Percentiles rank a stretch among this genome's conserved stretches.
Evolutionary conservation across 73 alveolate species (phyloP).

Genomic region (Paramecium biaurelia): DNA sequence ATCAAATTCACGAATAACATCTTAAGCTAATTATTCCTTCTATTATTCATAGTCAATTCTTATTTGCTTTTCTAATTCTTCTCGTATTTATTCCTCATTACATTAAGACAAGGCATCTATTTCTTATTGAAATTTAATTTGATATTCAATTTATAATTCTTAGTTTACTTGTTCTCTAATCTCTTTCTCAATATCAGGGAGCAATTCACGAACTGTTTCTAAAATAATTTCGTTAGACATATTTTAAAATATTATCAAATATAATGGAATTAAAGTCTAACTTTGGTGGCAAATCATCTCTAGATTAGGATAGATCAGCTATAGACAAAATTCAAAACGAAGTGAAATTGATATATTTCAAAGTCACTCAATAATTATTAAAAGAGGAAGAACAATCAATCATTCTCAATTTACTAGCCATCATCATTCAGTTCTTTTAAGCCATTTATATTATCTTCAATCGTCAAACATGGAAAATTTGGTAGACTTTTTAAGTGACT

Average conservation of each 20-base stretch:
- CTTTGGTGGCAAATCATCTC: constrained; percentile 13
- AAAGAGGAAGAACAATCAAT: constrained; percentile 33
- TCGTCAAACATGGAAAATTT: not conserved
- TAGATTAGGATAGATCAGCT: not conserved
- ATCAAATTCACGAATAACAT: constrained; percentile 11
- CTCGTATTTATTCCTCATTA: not conserved
- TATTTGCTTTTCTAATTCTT: not conserved
- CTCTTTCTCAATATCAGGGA: constrained; percentile 11
- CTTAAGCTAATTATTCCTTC: not conserved
- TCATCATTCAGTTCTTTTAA: not conserved
- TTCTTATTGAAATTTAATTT: not conserved
- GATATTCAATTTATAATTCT: not conserved
- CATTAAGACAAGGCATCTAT: not conserved
- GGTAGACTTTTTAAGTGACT: not conserved
- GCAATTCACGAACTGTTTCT: constrained; percentile 14
- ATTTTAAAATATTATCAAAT: not conserved
- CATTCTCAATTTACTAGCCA: not conserved
- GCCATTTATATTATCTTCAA: not conserved
- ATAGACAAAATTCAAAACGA: constrained; percentile 11
- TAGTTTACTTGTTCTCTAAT: not conserved
- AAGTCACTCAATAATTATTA: not conserved
- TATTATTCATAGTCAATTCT: not conserved
- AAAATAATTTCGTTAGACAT: constrained; percentile 37
- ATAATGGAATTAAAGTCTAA: constrained; percentile 36
- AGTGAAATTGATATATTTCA: constrained; percentile 16